These are phyloP conservation scores for Pestalotiopsis sp. DNA, from an alignment of 2,329 filamentous ascomycete species.

Conservation along the genomic window DNA sequence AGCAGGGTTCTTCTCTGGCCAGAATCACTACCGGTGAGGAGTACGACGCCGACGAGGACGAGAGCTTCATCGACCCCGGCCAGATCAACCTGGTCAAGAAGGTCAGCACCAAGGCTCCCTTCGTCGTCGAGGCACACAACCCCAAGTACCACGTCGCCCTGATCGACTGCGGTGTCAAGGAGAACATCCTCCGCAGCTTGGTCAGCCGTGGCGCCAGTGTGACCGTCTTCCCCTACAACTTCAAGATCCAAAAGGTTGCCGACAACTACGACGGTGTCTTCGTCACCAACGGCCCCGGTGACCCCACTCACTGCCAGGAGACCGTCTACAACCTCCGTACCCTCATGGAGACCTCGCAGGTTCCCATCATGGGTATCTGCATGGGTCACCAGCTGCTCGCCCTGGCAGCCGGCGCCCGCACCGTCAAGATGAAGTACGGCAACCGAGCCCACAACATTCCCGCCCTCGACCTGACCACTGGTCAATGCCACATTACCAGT, in stretches of 20 bases:
- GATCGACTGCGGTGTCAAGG: constrained; percentile 98
- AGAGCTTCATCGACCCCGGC: constrained; percentile 91
- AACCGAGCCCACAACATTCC: constrained; percentile 99
- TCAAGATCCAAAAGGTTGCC: constrained; percentile 96
- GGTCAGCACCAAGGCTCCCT: constrained; percentile 97
- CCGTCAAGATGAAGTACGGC: constrained; percentile 98
- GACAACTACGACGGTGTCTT: constrained; percentile 98
- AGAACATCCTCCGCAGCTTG: constrained; percentile 96
- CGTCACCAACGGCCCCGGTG: constrained; percentile 97
- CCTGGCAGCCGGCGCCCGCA: constrained; percentile 82
- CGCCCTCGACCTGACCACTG: constrained; percentile 88
- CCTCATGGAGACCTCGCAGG: constrained; percentile 85
- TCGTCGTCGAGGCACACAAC: constrained; percentile 83
- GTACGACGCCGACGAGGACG: constrained; percentile 97
- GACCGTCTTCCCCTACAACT: constrained; percentile 94
- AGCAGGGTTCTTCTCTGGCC: constrained; percentile 94
- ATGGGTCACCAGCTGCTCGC: constrained; percentile 95
- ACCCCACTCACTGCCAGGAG: constrained; percentile 93
- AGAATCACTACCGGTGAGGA: constrained; percentile 94
- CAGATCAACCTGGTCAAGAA: constrained; percentile 96
- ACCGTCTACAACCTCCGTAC: constrained; percentile 91
- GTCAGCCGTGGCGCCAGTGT: constrained; percentile 89
- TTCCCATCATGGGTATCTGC: constrained; percentile 97
- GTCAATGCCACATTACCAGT: constrained; percentile 96
- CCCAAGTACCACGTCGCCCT: constrained; percentile 89